Evolutionary conservation across 192 early-diverging fungal genomes (phyloP).

Genomic region (Neocallimastix lanati): DNA sequence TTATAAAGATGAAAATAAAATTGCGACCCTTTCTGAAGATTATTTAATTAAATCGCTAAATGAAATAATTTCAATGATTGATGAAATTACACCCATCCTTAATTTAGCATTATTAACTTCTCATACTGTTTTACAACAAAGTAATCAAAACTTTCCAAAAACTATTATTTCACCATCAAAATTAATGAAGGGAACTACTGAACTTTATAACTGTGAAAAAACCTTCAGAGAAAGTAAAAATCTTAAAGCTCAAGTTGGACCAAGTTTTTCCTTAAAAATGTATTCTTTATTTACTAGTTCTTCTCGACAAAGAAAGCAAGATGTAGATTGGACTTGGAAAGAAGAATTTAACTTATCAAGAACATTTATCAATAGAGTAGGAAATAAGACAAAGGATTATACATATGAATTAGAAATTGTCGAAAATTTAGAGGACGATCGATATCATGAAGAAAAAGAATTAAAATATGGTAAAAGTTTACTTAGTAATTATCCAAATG

Average conservation of each 20-base stretch:
- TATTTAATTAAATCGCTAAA: slow-evolving; percentile 1
- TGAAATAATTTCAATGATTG: slow-evolving; percentile 13
- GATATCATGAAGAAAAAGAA: slow-evolving; percentile 58
- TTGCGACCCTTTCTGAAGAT: slow-evolving; percentile 4
- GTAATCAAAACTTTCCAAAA: not conserved
- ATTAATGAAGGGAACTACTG: slow-evolving; percentile 37
- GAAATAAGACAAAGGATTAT: slow-evolving; percentile 13
- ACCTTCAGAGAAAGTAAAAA: slow-evolving; percentile 4
- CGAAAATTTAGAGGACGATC: slow-evolving; percentile 54
- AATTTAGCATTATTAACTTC: slow-evolving; percentile 28
- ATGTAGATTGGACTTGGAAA: slow-evolving; percentile 57
- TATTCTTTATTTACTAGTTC: slow-evolving; percentile 53
- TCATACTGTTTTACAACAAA: slow-evolving; percentile 19
- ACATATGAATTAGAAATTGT: slow-evolving; percentile 32
- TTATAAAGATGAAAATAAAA: slow-evolving; percentile 11
- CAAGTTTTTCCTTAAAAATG: slow-evolving; percentile 27
- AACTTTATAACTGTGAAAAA: slow-evolving; percentile 6
- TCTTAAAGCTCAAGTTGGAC: slow-evolving; percentile 7
- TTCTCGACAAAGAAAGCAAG: slow-evolving; percentile 26
- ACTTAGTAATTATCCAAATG: slow-evolving; percentile 10
- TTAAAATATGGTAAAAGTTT: slow-evolving; percentile 5
- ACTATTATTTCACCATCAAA: slow-evolving; percentile 22
- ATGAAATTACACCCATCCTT: slow-evolving; percentile 29
- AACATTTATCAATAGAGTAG: not conserved
- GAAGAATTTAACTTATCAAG: slow-evolving; percentile 34